Evolutionary conservation across 192 early-diverging fungal species (phyloP), one percentile per base, ranked within the genome.

Genomic region (Coemansia sp.): DNA sequence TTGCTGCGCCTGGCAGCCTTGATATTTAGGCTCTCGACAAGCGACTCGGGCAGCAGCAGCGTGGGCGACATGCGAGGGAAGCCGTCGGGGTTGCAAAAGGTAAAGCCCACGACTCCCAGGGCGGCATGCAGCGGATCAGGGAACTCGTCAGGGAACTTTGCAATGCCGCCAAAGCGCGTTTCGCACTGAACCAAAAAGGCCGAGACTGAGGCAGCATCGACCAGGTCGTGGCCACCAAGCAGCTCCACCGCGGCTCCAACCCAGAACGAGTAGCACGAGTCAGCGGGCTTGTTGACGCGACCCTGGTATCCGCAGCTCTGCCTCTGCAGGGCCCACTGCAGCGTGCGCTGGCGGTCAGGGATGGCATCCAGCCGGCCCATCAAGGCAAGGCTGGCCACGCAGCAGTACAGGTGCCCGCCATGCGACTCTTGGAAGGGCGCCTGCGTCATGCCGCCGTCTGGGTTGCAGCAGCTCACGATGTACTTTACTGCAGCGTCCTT

Each of bases 231-330:
- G 46, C 76, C 80, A 52, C 84, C 84, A 1, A 85, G 76, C 16
- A 85, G 72, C 68, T 81, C 67, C 20, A 99, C 68, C 11, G 89
- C 74, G 0, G 88, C 95, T 9, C 98, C 98, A 22, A 98, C 86
- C 98, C 98, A 99, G 80, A 97, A 99, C 10, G 94, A 92, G 79
- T 99, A 99, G 78, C 98, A 99, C 13, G 93, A 94, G 72, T 99
- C 98, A 24, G 89, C 81, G 3, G 83, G 76, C 76, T 99, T 99
- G 72, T 94, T 93, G 11, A 86, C 78, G 43, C 98, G 77, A 5
- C 98, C 98, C 70, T 95, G 92, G 83, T 96, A 99, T 6, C 98
- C 98, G 29, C 75, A 83, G 41, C 73, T 70, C 72, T 97, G 95
- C n/a, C 93, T 84, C 22, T 77, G 73, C 55, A 98, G 58, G 40